Evolutionary conservation across 2,329 filamentous ascomycete genomes (phyloP).

Genomic region (Stemphylium vesicarium): DNA sequence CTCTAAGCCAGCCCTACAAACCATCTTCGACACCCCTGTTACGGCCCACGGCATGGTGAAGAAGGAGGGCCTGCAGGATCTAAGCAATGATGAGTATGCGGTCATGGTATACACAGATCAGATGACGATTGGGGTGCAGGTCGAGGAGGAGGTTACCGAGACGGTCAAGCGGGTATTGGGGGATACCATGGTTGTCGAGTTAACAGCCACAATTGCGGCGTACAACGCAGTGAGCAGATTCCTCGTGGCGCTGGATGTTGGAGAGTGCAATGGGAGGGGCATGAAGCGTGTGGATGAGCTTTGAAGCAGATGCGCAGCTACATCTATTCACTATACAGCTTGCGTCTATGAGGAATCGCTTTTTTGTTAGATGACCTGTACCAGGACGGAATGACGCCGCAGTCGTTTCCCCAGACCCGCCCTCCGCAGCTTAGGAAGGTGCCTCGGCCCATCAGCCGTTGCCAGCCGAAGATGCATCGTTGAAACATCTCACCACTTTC

Average conservation of each 20-base stretch:
- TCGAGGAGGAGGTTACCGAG: slow-evolving; percentile 70
- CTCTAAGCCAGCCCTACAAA: slow-evolving; percentile 63
- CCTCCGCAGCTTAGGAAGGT: slow-evolving; percentile 24
- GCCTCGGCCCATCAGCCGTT: slow-evolving; percentile 35
- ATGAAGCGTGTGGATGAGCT: slow-evolving; percentile 44
- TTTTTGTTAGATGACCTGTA: neutral
- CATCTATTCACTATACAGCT: too few species aligned
- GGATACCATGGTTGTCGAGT: slow-evolving; percentile 77
- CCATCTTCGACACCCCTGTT: slow-evolving; percentile 45
- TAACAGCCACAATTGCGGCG: slow-evolving; percentile 77
- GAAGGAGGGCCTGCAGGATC: slow-evolving; percentile 46
- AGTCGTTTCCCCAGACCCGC: slow-evolving; percentile 25
- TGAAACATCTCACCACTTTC: slow-evolving; percentile 13
- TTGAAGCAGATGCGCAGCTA: slow-evolving; percentile 5
- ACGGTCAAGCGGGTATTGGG: slow-evolving; percentile 66
- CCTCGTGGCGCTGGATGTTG: slow-evolving; percentile 77
- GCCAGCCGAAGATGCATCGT: slow-evolving; percentile 22
- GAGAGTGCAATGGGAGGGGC: slow-evolving; percentile 49
- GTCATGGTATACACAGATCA: slow-evolving; percentile 79
- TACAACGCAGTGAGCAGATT: slow-evolving; percentile 89
- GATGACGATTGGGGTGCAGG: slow-evolving; percentile 78
- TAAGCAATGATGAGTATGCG: slow-evolving; percentile 62
- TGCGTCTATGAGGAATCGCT: neutral
- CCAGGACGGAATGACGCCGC: slow-evolving; percentile 21
- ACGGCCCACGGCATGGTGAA: slow-evolving; percentile 20